phyloP scores from a whole-genome alignment of 768 basidiomycete genomes.

The Dacryopinax primogenitus region DNA sequence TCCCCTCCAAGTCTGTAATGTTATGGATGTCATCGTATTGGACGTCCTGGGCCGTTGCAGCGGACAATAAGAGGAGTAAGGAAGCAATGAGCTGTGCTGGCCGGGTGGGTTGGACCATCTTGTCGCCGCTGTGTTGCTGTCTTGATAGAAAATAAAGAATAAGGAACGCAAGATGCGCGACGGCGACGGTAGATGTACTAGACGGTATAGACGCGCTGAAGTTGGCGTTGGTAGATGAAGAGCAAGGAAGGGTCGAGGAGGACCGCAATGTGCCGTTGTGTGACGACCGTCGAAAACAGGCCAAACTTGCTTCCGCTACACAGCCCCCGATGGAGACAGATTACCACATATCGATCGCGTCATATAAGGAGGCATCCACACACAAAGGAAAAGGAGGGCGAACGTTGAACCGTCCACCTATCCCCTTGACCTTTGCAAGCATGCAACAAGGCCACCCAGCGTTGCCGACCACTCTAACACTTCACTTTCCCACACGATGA shows the following conservation, averaged over 20 bases:
- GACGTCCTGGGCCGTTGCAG: constrained; percentile 10
- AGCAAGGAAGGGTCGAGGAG: not conserved
- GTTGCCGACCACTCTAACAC: too few relatives aligned
- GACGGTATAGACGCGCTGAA: not conserved
- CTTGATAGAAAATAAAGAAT: not conserved
- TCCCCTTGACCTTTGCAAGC: too few relatives aligned
- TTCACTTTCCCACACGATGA: too few relatives aligned
- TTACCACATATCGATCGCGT: not conserved
- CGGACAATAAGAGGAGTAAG: not conserved
- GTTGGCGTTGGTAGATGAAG: not conserved
- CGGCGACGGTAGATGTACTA: not conserved
- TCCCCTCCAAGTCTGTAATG: constrained; percentile 56
- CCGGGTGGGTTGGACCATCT: not conserved
- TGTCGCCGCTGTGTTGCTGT: not conserved
- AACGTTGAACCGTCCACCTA: too few relatives aligned
- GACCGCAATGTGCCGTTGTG: not conserved
- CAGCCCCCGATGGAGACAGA: not conserved
- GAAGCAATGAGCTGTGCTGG: not conserved
- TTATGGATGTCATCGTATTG: constrained; percentile 33
- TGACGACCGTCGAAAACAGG: not conserved
- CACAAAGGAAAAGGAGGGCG: too few relatives aligned
- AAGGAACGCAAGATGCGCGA: not conserved
- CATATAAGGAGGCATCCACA: too few relatives aligned
- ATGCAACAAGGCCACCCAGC: too few relatives aligned
- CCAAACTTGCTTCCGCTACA: constrained; percentile 1